A percentile compares a stretch with the other conserved stretches of the same genome.
phyloP scores from a whole-genome alignment of 257 asterid genomes.

The Leonotis leonurus region DNA sequence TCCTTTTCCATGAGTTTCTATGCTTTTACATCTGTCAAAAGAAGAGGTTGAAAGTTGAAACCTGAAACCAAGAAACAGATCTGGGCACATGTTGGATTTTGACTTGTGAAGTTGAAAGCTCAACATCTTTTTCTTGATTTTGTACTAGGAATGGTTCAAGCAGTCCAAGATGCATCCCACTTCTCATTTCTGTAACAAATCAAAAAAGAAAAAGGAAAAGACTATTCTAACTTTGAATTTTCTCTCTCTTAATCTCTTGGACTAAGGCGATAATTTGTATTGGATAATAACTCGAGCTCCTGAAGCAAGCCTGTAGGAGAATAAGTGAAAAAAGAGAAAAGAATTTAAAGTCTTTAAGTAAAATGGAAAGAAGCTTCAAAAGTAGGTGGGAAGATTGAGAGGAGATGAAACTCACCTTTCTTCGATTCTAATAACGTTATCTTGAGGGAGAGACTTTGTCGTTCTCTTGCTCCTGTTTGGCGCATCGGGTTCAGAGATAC shows the following conservation, averaged over 20 bases:
- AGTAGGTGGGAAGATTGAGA: too few relatives aligned
- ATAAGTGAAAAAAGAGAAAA: background rate
- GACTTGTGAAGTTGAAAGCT: background rate
- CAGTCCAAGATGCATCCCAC: background rate
- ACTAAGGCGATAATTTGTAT: constrained; percentile 34
- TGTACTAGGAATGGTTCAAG: background rate
- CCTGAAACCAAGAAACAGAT: constrained; percentile 8
- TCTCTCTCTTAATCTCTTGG: background rate
- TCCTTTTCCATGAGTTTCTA: background rate
- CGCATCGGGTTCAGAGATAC: constrained; percentile 32
- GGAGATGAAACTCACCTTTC: constrained; percentile 65
- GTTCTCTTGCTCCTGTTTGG: constrained; percentile 63
- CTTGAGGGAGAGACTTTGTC: constrained; percentile 37
- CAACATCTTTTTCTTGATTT: background rate
- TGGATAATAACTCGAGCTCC: constrained; percentile 95
- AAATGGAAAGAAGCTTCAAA: too few relatives aligned
- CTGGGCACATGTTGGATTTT: background rate
- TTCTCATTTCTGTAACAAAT: background rate
- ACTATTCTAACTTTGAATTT: background rate
- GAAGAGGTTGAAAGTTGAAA: background rate
- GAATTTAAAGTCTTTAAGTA: constrained; percentile 21
- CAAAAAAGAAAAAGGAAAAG: background rate
- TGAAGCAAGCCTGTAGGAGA: constrained; percentile 97
- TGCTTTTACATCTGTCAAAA: constrained; percentile 11
- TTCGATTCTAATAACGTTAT: constrained; percentile 59